Evolutionary conservation across 208 protist genomes (phyloP).

Genomic region (Novymonas esmeraldas): DNA sequence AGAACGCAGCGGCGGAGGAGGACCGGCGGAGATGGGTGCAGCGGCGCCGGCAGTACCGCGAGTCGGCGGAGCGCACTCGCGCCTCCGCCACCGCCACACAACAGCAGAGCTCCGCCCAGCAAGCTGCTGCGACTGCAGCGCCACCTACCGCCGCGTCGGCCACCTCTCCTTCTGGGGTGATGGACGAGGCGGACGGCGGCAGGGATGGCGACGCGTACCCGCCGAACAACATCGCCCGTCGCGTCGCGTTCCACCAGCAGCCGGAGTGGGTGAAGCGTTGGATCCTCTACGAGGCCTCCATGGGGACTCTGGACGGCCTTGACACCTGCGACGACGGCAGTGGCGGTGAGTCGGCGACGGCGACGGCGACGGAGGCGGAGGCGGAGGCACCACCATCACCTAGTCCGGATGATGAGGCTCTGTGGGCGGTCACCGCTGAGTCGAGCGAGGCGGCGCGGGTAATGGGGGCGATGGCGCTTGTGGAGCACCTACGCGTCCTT

Average conservation of each 20-base stretch:
- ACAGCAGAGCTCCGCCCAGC: too few species aligned
- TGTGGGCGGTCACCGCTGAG: too few species aligned
- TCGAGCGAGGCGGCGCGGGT: slow-evolving; percentile 5
- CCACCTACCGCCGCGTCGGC: too few species aligned
- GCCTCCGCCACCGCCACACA: not conserved
- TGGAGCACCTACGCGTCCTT: slow-evolving; percentile 39
- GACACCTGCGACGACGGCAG: slow-evolving; percentile 34
- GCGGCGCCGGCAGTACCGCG: slow-evolving; percentile 15
- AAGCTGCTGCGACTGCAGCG: too few species aligned
- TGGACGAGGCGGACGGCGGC: not conserved
- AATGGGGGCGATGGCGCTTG: slow-evolving; percentile 27
- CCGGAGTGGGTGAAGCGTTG: slow-evolving; percentile 84
- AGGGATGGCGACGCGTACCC: slow-evolving; percentile 5
- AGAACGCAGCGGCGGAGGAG: slow-evolving; percentile 30
- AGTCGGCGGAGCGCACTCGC: not conserved
- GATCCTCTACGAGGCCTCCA: slow-evolving; percentile 86
- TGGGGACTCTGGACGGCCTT: slow-evolving; percentile 78
- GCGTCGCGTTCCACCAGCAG: slow-evolving; percentile 29
- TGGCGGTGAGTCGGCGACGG: not conserved
- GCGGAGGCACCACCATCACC: too few species aligned
- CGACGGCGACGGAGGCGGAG: not conserved
- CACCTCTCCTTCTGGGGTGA: too few species aligned
- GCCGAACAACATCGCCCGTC: slow-evolving; percentile 20
- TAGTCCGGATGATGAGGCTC: too few species aligned
- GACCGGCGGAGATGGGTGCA: slow-evolving; percentile 12